Base-by-base conservation (phyloP, 2,329 filamentous ascomycete genomes). In the Fusarium camptoceras region DNA sequence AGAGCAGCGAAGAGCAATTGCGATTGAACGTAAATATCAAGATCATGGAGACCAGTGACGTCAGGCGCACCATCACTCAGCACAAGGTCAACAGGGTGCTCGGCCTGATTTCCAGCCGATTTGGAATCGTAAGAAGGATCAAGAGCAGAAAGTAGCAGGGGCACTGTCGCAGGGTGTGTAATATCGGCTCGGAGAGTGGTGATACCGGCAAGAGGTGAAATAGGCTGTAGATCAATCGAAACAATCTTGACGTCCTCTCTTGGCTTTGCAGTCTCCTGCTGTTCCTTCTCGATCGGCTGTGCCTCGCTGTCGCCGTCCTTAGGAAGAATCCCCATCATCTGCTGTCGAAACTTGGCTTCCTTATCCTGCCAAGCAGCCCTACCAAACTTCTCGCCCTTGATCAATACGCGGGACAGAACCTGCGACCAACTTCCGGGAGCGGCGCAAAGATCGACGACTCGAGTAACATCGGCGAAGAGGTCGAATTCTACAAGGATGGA, bases 381-480 rank as follows among this genome's bases (percentile, higher is more conserved):
- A 6, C 94, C 94, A 72, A 98, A 97, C 71, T 91, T 93, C 81
- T 98, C 94, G 53, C 94, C 94, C 80, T 96, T 94, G 80, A 98
- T 97, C 60, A 99, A 83, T 1, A 98, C 92, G 22, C 96, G 89
- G 15, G 95, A 98, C 16, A 99, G 87, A 0, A 99, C 96, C 80
- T 99, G 96, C 49, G 94, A 97, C 96, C 96, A 99, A 76, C 94
- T 97, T 28, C 96, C 96, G 0, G 96, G 96, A 0, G 96, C 96
- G 31, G 96, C 96, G 78, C 96, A 99, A 22, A 99, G 86, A 79
- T 99, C 96, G 18, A 99, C 95, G 3, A 99, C 96, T 37, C 96
- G 88, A 4, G 93, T 95, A 49, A 98, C 95, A 75, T 91, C 89
- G 73, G 92, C 88, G 80, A 99, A 98, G 14, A 99, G 88, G 76